phyloP scores from a whole-genome alignment of 176 grass and related monocot species.

The Paspalum notatum region DNA sequence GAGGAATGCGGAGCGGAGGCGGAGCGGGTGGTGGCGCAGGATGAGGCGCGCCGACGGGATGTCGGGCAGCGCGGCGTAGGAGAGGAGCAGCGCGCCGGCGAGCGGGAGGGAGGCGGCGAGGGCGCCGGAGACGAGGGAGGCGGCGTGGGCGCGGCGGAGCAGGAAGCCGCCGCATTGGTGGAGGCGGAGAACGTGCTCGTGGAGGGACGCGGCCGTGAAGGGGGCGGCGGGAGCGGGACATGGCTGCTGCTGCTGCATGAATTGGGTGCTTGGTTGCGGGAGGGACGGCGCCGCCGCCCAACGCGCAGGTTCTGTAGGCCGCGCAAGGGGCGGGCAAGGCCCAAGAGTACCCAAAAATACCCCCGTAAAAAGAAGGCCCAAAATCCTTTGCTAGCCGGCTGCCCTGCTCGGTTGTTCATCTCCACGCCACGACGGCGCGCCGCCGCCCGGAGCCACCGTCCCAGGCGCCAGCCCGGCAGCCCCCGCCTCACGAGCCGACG shows the following conservation, averaged over 20 bases:
- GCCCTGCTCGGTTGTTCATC: too few species aligned
- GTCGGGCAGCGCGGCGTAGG: slow-evolving; percentile 55
- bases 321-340: too few species aligned
- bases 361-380: too few species aligned
- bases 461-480: too few species aligned
- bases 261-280: too few species aligned
- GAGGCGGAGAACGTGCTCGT: slow-evolving; percentile 53
- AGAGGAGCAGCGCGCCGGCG: slow-evolving; percentile 64
- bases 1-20: slow-evolving; percentile 54
- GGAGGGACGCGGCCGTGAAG: slow-evolving; percentile 36
- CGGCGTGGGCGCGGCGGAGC: slow-evolving; percentile 49
- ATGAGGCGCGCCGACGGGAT: slow-evolving; percentile 50
- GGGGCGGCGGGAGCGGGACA: background rate
- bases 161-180: slow-evolving; percentile 38
- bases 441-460: too few species aligned
- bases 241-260: background rate
- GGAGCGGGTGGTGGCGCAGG: slow-evolving; percentile 52
- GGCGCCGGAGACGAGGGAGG: slow-evolving; percentile 49
- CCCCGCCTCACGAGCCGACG: too few species aligned
- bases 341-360: too few species aligned
- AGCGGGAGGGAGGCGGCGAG: slow-evolving; percentile 47
- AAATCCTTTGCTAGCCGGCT: too few species aligned
- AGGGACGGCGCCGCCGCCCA: too few species aligned
- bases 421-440: too few species aligned
- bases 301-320: too few species aligned